Percentiles rank a stretch among this genome's conserved stretches.
These are phyloP conservation scores for Blastobotrys terrestris DNA, from an alignment of 805 yeast species.

Conservation along the genomic window DNA sequence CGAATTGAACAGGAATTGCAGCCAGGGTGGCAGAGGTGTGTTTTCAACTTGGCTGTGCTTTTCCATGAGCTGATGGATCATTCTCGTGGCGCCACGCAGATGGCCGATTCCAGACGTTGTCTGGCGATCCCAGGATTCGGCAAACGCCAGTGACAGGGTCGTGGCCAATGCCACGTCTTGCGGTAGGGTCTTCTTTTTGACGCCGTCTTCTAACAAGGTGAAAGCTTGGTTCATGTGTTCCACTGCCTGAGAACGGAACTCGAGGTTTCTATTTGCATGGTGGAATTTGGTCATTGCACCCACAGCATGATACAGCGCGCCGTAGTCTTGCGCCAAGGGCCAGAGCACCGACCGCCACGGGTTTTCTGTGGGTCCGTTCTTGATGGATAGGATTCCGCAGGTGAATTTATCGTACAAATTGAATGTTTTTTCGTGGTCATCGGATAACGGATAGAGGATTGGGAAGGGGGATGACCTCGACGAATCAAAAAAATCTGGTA, in stretches of 20 bases:
- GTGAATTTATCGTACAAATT: slow-evolving; percentile 39
- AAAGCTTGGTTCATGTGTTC: slow-evolving; percentile 56
- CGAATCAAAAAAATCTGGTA: background rate
- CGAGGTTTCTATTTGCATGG: slow-evolving; percentile 41
- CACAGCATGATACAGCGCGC: slow-evolving; percentile 55
- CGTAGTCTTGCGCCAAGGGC: slow-evolving; percentile 50
- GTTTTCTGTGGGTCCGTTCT: slow-evolving; percentile 59
- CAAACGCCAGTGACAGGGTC: slow-evolving; percentile 54
- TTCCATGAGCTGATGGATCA: slow-evolving; percentile 34
- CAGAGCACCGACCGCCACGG: slow-evolving; percentile 58
- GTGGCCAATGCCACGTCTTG: slow-evolving; percentile 64
- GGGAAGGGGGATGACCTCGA: background rate
- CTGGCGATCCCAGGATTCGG: slow-evolving; percentile 66
- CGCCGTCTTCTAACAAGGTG: slow-evolving; percentile 51
- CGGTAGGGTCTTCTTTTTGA: slow-evolving; percentile 41
- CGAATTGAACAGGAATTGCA: slow-evolving; percentile 52
- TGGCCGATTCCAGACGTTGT: slow-evolving; percentile 65
- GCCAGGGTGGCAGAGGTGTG: slow-evolving; percentile 31
- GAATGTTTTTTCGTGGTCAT: slow-evolving; percentile 20
- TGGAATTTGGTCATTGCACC: slow-evolving; percentile 66
- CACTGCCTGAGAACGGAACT: slow-evolving; percentile 44
- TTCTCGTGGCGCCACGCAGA: slow-evolving; percentile 57
- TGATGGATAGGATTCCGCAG: slow-evolving; percentile 53
- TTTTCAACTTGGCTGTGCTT: slow-evolving; percentile 5
- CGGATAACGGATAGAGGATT: slow-evolving; percentile 4